Evolutionary conservation across 2,329 filamentous ascomycete species (phyloP), one percentile per base, ranked within the genome.

Genomic region (Rutstroemia sydowiana): DNA sequence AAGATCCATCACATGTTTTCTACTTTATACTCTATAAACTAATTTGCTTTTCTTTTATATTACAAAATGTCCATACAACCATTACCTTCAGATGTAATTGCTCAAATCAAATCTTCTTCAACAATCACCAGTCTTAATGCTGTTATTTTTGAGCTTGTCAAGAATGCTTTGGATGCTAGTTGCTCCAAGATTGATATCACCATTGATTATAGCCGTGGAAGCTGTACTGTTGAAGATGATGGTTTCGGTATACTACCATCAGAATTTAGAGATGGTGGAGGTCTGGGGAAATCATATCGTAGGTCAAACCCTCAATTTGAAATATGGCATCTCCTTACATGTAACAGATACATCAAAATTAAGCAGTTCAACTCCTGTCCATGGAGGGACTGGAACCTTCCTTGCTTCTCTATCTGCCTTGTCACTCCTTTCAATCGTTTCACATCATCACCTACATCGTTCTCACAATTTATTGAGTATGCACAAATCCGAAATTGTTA

Each of bases 61-160:
- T 20, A 18, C 45, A 54, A 48, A 18, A 66, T 66, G 82, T 78
- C 75, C 56, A 92, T 93, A 63, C 75, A 75, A 58, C 81, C 75
- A 46, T 76, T 95, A 54, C 86, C 89, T 11, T 70, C 78, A 34
- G 75, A 87, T 59, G 88, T 87, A 52, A 75, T 82, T 61, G 80
- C 85, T 44, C 88, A 90, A 66, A 85, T 98, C 70, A 87, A 85
- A 65, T 95, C 92, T 0, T 95, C 92, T 0, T 81, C 82, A n/a
- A 75, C 78, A 51, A 85, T 97, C 60, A 86, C 82, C 1, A 85
- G 82, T 41, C 73, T 97, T 30, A 85, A 84, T 60, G 78, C 72
- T 23, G 89, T 87, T 4, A 72, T 88, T 13, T 73, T 81, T 51
- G 87, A 86, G 42, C 75, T 97, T 9, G 61, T 95, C 23, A 82